Percentiles rank a stretch among this genome's conserved stretches.
phyloP scores from a whole-genome alignment of 441 rosid genomes.

The Gossypium davidsonii region DNA sequence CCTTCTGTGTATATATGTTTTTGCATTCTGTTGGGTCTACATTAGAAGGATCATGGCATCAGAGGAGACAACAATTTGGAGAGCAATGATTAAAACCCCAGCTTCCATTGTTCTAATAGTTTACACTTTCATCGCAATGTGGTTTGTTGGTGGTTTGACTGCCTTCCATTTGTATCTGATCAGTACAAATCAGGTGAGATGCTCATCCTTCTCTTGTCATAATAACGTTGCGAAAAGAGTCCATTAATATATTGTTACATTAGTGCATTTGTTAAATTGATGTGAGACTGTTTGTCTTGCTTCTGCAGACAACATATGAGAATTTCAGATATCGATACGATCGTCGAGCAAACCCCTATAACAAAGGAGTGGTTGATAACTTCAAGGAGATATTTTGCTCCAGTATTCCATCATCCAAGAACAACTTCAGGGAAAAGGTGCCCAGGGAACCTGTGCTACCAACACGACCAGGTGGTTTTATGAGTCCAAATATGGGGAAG shows the following conservation, averaged over 20 bases:
- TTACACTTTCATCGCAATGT: conserved; percentile 53
- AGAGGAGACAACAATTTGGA: conserved; percentile 42
- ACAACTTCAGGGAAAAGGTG: conserved; percentile 36
- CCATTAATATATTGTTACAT: not conserved
- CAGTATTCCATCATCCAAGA: conserved; percentile 29
- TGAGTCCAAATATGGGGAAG: conserved; percentile 87
- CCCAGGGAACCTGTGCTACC: conserved; percentile 51
- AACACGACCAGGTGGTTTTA: conserved; percentile 53
- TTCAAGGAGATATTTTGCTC: conserved; percentile 42
- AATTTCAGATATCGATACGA: conserved; percentile 60
- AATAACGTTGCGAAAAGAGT: not conserved
- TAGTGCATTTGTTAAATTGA: not conserved
- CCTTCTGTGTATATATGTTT: conserved; percentile 52
- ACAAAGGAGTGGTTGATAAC: conserved; percentile 48
- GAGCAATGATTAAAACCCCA: conserved; percentile 37
- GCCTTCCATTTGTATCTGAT: conserved; percentile 60
- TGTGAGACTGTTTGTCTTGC: not conserved
- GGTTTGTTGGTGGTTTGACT: conserved; percentile 67
- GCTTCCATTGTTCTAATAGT: conserved; percentile 50
- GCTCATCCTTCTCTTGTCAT: not conserved
- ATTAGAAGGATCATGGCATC: conserved; percentile 25
- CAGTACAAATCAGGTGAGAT: conserved; percentile 54
- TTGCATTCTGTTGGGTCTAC: conserved; percentile 64
- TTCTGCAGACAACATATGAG: conserved; percentile 53
- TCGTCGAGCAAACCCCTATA: conserved; percentile 47